Evolutionary conservation across 129 eudicot genomes (phyloP).

Genomic region (Saussurea involucrata): DNA sequence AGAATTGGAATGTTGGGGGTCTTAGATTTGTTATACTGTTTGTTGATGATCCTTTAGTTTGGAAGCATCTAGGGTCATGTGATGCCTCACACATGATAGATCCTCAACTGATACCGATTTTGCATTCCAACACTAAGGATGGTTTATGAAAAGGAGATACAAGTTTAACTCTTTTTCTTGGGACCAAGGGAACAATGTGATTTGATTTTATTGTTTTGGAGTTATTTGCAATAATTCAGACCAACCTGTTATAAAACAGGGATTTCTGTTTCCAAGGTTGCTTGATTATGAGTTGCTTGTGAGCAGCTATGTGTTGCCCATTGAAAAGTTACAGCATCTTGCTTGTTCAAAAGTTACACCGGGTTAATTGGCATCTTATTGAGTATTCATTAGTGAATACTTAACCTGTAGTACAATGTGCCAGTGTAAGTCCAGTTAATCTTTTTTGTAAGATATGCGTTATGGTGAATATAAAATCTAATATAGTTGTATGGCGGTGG

Average conservation of each 20-base stretch:
- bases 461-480: not conserved
- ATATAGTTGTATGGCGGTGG: not conserved
- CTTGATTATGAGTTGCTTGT: not conserved
- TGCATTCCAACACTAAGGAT: not conserved
- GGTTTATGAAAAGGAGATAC: not conserved
- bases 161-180: not conserved
- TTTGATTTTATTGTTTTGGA: not conserved
- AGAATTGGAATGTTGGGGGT: not conserved
- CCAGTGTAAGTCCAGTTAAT: not conserved
- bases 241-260: not conserved
- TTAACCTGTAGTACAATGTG: not conserved
- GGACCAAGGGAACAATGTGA: not conserved
- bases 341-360: not conserved
- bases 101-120: not conserved
- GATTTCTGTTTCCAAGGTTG: not conserved
- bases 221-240: not conserved
- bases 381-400: not conserved
- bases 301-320: not conserved
- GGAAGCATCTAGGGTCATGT: conserved; percentile 8
- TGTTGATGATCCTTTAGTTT: not conserved
- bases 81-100: not conserved
- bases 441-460: not conserved
- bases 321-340: not conserved
- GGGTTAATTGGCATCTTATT: not conserved
- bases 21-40: not conserved